A percentile compares a stretch with the other conserved stretches of the same genome.
phyloP scores from a whole-genome alignment of 2,329 filamentous ascomycete species.

The Simplicillium sp. region DNA sequence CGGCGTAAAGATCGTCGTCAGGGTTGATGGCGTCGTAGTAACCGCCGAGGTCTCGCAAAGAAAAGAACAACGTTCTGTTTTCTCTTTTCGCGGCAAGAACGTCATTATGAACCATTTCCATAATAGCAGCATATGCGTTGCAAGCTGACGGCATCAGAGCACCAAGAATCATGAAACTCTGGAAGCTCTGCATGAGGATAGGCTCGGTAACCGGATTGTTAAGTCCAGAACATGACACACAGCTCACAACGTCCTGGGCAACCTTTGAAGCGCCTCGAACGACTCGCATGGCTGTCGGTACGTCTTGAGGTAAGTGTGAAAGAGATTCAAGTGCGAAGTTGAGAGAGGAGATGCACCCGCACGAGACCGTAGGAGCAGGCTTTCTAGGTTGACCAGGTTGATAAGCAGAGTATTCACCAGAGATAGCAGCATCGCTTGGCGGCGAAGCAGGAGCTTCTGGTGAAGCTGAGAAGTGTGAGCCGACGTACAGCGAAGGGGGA shows the following conservation, averaged over 20 bases:
- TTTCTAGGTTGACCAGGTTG: slow-evolving; percentile 8
- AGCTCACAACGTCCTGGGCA: slow-evolving; percentile 42
- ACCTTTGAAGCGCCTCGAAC: slow-evolving; percentile 36
- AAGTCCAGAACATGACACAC: slow-evolving; percentile 35
- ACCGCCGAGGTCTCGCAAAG: slow-evolving; percentile 37
- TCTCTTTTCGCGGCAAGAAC: slow-evolving; percentile 31
- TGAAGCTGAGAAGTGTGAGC: slow-evolving; percentile 2
- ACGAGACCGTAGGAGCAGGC: slow-evolving; percentile 22
- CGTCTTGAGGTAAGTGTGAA: slow-evolving; percentile 32
- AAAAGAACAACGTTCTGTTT: slow-evolving; percentile 32
- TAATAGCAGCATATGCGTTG: slow-evolving; percentile 46
- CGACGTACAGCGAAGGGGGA: slow-evolving; percentile 3
- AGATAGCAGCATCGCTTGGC: not conserved
- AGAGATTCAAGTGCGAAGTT: slow-evolving; percentile 42
- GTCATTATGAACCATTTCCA: slow-evolving; percentile 45
- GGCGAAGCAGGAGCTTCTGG: slow-evolving; percentile 4
- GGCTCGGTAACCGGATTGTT: slow-evolving; percentile 19
- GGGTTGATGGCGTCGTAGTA: slow-evolving; percentile 29
- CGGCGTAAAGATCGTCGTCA: slow-evolving; percentile 10
- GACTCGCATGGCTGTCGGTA: slow-evolving; percentile 35
- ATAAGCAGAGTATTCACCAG: not conserved
- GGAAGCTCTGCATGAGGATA: slow-evolving; percentile 39
- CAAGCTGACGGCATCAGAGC: slow-evolving; percentile 48
- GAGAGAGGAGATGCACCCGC: slow-evolving; percentile 38
- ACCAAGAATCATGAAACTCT: slow-evolving; percentile 50